These are phyloP conservation scores for Baudoinia panamericana DNA, from an alignment of 495 filamentous ascomycete genomes.

Conservation along the genomic window DNA sequence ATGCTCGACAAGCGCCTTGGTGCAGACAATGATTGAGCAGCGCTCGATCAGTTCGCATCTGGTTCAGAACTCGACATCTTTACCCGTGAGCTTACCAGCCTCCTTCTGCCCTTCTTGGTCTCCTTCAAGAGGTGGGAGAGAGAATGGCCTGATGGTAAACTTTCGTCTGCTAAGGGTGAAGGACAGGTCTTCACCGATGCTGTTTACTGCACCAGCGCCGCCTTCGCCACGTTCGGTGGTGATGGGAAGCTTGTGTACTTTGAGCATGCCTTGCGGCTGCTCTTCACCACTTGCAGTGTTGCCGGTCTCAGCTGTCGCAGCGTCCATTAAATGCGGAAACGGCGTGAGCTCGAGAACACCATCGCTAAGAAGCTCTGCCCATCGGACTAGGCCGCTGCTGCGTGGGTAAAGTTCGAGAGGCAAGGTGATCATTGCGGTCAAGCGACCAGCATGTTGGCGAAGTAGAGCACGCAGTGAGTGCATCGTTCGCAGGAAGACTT, in stretches of 20 bases:
- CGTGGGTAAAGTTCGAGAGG: slow-evolving; percentile 74
- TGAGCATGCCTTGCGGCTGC: slow-evolving; percentile 72
- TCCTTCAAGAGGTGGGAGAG: slow-evolving; percentile 75
- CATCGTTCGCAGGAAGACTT: slow-evolving; percentile 67
- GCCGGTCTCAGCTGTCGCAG: slow-evolving; percentile 38
- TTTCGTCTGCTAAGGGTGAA: slow-evolving; percentile 76
- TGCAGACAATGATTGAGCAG: slow-evolving; percentile 27
- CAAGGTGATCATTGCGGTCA: slow-evolving; percentile 65
- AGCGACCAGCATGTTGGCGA: slow-evolving; percentile 45
- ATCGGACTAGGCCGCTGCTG: slow-evolving; percentile 61
- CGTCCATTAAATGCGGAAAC: slow-evolving; percentile 51
- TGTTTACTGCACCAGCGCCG: slow-evolving; percentile 46
- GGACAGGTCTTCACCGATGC: slow-evolving; percentile 70
- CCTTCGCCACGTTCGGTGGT: slow-evolving; percentile 77
- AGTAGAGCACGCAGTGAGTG: slow-evolving; percentile 67
- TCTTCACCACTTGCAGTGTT: slow-evolving; percentile 49
- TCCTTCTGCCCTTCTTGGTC: slow-evolving; percentile 52
- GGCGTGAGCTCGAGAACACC: slow-evolving; percentile 81
- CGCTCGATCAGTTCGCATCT: not conserved
- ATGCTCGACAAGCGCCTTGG: slow-evolving; percentile 37
- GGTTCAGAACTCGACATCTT: slow-evolving; percentile 58
- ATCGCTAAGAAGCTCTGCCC: slow-evolving; percentile 76
- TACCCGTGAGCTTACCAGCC: slow-evolving; percentile 43
- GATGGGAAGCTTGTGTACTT: slow-evolving; percentile 67
- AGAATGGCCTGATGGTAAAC: slow-evolving; percentile 78